These are phyloP conservation scores for Mycosarcoma maydis DNA, from an alignment of 1,284 basidiomycete species.

Conservation along the genomic window DNA sequence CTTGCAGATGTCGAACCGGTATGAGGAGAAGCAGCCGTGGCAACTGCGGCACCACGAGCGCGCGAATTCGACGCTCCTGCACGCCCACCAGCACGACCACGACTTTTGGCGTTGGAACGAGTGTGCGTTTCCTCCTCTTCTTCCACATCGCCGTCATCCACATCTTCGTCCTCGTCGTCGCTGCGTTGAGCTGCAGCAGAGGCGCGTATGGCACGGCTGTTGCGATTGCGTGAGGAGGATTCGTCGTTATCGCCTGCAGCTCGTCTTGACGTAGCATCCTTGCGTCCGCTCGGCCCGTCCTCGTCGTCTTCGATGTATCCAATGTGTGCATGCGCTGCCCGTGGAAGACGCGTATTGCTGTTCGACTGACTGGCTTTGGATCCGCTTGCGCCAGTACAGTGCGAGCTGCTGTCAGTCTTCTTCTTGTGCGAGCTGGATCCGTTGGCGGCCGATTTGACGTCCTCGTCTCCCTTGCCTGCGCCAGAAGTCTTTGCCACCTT, in stretches of 20 bases:
- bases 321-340: conserved; percentile 42
- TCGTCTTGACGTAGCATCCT: conserved; percentile 19
- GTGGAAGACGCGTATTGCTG: conserved; percentile 43
- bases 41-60: conserved; percentile 21
- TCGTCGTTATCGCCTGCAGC: conserved; percentile 24
- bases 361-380: conserved; percentile 19
- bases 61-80: conserved; percentile 22
- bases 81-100: conserved; percentile 16
- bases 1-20: conserved; percentile 30
- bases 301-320: conserved; percentile 45
- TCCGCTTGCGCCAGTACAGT: conserved; percentile 6
- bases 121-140: conserved; percentile 26
- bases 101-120: conserved; percentile 17
- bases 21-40: conserved; percentile 30
- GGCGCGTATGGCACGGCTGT: conserved; percentile 28
- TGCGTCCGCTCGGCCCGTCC: conserved; percentile 29
- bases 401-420: conserved; percentile 19
- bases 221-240: conserved; percentile 20
- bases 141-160: conserved; percentile 34
- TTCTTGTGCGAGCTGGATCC: conserved; percentile 37
- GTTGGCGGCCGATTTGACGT: conserved; percentile 43
- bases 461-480: conserved; percentile 38
- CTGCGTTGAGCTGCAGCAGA: conserved; percentile 31
- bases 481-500: conserved; percentile 36
- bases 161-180: conserved; percentile 44